Conservation (phyloP, 805 yeast species). For the Lachancea waltii region DNA sequence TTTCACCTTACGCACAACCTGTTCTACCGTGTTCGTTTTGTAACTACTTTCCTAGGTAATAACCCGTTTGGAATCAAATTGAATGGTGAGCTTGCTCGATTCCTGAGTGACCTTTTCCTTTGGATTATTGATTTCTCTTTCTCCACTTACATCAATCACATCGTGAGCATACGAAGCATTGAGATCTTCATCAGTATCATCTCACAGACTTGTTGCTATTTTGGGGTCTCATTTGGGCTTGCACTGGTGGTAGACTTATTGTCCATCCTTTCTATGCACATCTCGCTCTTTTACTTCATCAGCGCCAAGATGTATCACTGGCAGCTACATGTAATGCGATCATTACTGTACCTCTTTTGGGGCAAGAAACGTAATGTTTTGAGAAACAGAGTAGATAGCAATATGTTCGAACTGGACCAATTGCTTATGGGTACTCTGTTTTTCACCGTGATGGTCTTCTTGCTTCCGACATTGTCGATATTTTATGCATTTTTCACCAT, state of each 20-base stretch:
- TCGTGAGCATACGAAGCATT: slow-evolving; percentile 20
- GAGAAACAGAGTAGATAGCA: slow-evolving; percentile 78
- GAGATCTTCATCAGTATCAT: slow-evolving; percentile 30
- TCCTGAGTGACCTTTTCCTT: slow-evolving; percentile 76
- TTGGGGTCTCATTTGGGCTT: slow-evolving; percentile 66
- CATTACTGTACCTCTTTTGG: slow-evolving; percentile 76
- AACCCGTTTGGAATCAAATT: slow-evolving; percentile 94
- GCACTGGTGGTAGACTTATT: slow-evolving; percentile 61
- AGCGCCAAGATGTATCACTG: slow-evolving; percentile 73
- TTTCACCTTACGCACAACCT: slow-evolving; percentile 15
- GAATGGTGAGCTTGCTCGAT: slow-evolving; percentile 76
- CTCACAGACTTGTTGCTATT: slow-evolving; percentile 37
- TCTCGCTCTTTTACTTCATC: slow-evolving; percentile 69
- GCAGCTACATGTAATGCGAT: slow-evolving; percentile 60
- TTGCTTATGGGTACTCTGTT: slow-evolving; percentile 80
- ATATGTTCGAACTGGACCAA: slow-evolving; percentile 81
- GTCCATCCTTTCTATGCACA: slow-evolving; percentile 59
- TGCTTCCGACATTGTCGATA: slow-evolving; percentile 82
- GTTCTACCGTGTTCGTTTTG: slow-evolving; percentile 39
- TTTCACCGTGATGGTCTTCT: slow-evolving; percentile 69
- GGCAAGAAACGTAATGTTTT: slow-evolving; percentile 84
- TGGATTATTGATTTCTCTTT: slow-evolving; percentile 80
- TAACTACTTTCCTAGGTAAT: slow-evolving; percentile 69
- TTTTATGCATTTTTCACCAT: slow-evolving; percentile 72
- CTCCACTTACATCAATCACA: slow-evolving; percentile 18